Percentiles rank a stretch among this genome's conserved stretches.
These are phyloP conservation scores for Biancaea sappan DNA, from an alignment of 306 rosid genomes.

Conservation along the genomic window DNA sequence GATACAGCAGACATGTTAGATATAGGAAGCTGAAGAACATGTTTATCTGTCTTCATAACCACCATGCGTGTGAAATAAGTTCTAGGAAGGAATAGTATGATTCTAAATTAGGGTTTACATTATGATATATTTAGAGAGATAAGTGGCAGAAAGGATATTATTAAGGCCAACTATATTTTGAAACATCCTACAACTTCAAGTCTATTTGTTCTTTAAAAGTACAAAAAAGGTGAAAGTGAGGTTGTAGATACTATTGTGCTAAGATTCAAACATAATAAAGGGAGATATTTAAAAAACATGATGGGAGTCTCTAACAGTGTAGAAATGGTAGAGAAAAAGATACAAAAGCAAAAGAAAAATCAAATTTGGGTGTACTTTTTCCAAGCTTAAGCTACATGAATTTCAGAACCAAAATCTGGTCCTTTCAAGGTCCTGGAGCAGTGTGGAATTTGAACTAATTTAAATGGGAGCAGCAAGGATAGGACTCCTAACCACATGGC, in stretches of 20 bases:
- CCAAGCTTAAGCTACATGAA: not conserved
- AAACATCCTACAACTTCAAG: not conserved
- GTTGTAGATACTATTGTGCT: not conserved
- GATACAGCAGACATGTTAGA: conserved; percentile 20
- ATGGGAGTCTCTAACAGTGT: not conserved
- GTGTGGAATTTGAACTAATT: not conserved
- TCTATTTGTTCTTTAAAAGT: not conserved
- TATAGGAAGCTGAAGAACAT: not conserved
- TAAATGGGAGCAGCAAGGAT: not conserved
- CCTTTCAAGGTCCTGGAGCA: not conserved
- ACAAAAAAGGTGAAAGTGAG: not conserved
- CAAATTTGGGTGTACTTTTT: not conserved
- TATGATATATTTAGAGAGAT: too few relatives aligned
- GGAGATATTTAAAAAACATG: not conserved
- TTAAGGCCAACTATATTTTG: not conserved
- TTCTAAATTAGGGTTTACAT: not conserved
- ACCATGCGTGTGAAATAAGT: conserved; percentile 4
- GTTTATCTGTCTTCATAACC: not conserved
- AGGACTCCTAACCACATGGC: not conserved
- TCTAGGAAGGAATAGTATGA: not conserved
- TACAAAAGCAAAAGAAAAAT: not conserved
- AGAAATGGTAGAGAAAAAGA: not conserved
- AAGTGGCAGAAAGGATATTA: not conserved
- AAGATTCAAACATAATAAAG: not conserved
- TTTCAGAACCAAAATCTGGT: not conserved